phyloP scores from a whole-genome alignment of 805 yeast species.

The Torulaspora franciscae region DNA sequence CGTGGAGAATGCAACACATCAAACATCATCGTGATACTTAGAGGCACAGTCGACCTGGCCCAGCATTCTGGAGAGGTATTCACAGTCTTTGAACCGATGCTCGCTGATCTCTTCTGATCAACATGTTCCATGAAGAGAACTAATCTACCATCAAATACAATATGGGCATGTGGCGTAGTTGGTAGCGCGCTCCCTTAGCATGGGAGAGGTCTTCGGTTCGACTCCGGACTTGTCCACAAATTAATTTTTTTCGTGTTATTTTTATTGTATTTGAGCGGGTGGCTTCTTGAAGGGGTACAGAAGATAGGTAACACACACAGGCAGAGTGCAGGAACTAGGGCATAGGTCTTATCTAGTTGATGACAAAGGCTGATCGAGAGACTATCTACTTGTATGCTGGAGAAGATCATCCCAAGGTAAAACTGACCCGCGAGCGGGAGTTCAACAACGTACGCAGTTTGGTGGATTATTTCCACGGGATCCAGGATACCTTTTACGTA shows the following conservation, averaged over 20 bases:
- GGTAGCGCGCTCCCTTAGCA: slow-evolving; percentile 81
- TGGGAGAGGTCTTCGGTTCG: slow-evolving; percentile 79
- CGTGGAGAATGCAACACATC: too few relatives aligned
- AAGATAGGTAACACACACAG: neutral
- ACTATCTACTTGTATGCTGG: slow-evolving; percentile 27
- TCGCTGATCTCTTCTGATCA: too few relatives aligned
- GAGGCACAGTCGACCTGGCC: too few relatives aligned
- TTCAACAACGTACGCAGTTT: slow-evolving; percentile 14
- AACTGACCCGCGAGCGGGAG: slow-evolving; percentile 22
- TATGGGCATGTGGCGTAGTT: slow-evolving; percentile 75
- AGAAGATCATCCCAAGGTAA: slow-evolving; percentile 25
- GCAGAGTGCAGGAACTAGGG: neutral
- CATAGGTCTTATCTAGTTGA: slow-evolving; percentile 1
- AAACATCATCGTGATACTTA: too few relatives aligned
- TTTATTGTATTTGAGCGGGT: neutral
- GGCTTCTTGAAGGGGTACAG: neutral
- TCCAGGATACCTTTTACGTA: slow-evolving; percentile 28
- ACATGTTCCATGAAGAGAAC: too few relatives aligned
- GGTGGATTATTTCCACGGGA: slow-evolving; percentile 17
- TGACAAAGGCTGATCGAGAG: slow-evolving; percentile 15
- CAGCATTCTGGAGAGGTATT: too few relatives aligned
- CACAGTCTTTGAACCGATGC: too few relatives aligned
- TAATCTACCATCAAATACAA: neutral
- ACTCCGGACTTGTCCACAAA: slow-evolving; percentile 74
- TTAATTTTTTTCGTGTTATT: slow-evolving; percentile 8